Evolutionary conservation across 805 yeast species (phyloP).

Genomic region (Monosporozyma aerobia): DNA sequence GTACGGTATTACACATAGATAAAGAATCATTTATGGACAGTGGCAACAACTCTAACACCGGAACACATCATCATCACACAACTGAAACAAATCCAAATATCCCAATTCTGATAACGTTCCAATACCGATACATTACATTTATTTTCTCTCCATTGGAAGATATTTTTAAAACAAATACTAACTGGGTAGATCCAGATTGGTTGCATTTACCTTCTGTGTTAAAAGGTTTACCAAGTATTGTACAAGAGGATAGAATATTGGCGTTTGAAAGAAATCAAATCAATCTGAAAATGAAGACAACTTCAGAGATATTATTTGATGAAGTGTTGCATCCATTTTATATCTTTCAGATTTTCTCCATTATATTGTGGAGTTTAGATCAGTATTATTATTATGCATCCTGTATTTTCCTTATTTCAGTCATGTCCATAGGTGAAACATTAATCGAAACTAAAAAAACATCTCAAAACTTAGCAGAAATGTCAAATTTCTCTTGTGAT

Average conservation of each 20-base stretch:
- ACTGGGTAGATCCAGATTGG: constrained; percentile 87
- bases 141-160: constrained; percentile 84
- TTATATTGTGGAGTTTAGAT: constrained; percentile 85
- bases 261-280: constrained; percentile 76
- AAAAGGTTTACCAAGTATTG: constrained; percentile 60
- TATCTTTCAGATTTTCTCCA: constrained; percentile 87
- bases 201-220: constrained; percentile 42
- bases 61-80: constrained; percentile 15
- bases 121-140: constrained; percentile 75
- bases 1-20: constrained; percentile 46
- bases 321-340: constrained; percentile 95
- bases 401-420: constrained; percentile 81
- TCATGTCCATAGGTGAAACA: constrained; percentile 70
- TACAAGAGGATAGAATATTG: constrained; percentile 54
- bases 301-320: constrained; percentile 57
- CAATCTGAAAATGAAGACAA: constrained; percentile 65
- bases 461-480: constrained; percentile 57
- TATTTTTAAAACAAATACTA: constrained; percentile 69
- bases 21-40: constrained; percentile 5
- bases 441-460: constrained; percentile 78
- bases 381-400: constrained; percentile 88
- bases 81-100: constrained; percentile 35
- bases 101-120: constrained; percentile 60
- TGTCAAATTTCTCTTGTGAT: constrained; percentile 67
- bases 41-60: constrained; percentile 6